Percentiles rank a stretch among this genome's conserved stretches.
Conservation (phyloP, 371 early-diverging fungal genomes). For the Funneliformis caledonium region DNA sequence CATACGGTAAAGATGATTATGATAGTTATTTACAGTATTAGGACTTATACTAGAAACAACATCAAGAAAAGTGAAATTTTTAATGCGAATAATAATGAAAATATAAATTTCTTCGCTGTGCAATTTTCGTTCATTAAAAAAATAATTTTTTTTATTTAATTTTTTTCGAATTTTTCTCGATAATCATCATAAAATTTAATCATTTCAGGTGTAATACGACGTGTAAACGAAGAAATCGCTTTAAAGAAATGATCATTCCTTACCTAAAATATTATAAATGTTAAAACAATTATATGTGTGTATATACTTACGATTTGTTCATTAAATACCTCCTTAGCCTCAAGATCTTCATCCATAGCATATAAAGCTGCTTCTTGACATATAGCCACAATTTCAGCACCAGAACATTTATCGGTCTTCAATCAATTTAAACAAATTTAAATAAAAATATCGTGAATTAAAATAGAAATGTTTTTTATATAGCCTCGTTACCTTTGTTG, state of each 20-base stretch:
- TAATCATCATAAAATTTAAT: conserved; percentile 85
- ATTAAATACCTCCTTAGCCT: conserved; percentile 56
- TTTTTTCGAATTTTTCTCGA: conserved; percentile 56
- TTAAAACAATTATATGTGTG: no score
- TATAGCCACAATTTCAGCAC: conserved; percentile 92
- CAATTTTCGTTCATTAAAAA: no score
- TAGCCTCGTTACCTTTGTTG: conserved; percentile 53
- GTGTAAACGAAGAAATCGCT: conserved; percentile 63
- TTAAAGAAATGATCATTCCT: conserved; percentile 70
- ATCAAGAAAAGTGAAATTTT: no score
- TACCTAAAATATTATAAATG: conserved; percentile 49
- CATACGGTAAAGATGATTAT: no score
- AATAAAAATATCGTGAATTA: background rate
- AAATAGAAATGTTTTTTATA: background rate
- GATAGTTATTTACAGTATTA: no score
- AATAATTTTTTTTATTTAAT: no score
- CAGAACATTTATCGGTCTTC: conserved; percentile 90
- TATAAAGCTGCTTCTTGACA: conserved; percentile 93
- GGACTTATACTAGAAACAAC: no score
- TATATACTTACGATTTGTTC: background rate
- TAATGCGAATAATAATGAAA: no score
- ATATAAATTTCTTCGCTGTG: no score
- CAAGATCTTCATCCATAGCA: conserved; percentile 88
- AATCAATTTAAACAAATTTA: conserved; percentile 25
- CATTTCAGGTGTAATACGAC: conserved; percentile 92